These are phyloP conservation scores for Bruguiera hainesii DNA, from an alignment of 441 rosid species.

Conservation along the genomic window DNA sequence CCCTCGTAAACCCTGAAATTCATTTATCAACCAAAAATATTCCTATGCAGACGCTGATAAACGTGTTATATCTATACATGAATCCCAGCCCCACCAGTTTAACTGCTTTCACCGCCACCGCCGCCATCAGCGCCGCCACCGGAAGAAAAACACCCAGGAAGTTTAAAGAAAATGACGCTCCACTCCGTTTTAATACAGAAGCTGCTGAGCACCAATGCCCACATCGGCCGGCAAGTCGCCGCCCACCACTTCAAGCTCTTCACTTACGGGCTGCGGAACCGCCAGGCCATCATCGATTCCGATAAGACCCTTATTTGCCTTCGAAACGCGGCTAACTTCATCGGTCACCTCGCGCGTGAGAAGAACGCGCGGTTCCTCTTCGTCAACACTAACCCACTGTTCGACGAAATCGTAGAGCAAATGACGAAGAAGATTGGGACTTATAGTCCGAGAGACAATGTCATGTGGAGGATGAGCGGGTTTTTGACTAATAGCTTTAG, in stretches of 20 bases:
- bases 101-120: too few relatives aligned
- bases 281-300: constrained; percentile 63
- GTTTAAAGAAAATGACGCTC: constrained; percentile 51
- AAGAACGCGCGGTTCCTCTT: constrained; percentile 61
- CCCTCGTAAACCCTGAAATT: too few relatives aligned
- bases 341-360: constrained; percentile 58
- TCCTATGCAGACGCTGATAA: too few relatives aligned
- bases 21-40: too few relatives aligned
- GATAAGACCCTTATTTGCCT: constrained; percentile 90
- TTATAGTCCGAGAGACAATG: constrained; percentile 56
- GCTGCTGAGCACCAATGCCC: constrained; percentile 79
- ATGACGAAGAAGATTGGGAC: constrained; percentile 73
- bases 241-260: constrained; percentile 82
- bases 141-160: background rate
- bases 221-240: constrained; percentile 72
- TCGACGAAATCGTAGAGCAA: constrained; percentile 78
- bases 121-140: background rate
- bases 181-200: constrained; percentile 88
- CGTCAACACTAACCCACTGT: constrained; percentile 88
- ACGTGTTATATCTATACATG: too few relatives aligned
- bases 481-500: constrained; percentile 83
- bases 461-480: constrained; percentile 78
- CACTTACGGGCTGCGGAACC: constrained; percentile 71
- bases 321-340: constrained; percentile 79
- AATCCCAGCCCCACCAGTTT: too few relatives aligned